Base-by-base conservation (phyloP, 2,329 filamentous ascomycete species). In the Aspergillus pseudoviridinutans region DNA sequence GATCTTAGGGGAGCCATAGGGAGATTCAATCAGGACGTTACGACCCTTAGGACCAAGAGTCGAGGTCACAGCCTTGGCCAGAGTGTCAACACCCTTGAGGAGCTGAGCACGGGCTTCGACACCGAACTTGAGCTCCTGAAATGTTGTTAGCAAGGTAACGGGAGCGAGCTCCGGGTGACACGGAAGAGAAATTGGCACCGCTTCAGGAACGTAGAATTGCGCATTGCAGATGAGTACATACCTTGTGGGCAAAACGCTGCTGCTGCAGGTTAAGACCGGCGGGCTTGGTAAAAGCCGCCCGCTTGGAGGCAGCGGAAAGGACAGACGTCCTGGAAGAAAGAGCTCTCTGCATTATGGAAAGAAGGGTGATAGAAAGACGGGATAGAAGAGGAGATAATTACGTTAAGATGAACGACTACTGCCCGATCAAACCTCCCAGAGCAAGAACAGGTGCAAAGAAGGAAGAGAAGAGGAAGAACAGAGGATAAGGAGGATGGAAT, bases 1-100 rank as follows among this genome's bases (percentile, higher is more conserved):
- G 79, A 99, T 99, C 86, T 99, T 99, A 71, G 94, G 94, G 50
- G 94, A 96, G 78, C 94, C 94, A 73, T 96, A 99, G 83, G 91
- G 91, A 63, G 93, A 97, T 84, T 99, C 94, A 68, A 99, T 99
- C 74, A 99, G 79, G 67, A 99, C 94, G 81, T 97, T 99, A 76
- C 94, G 88, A 78, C 94, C 94, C 85, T 99, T 99, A 71, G 94
- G 94, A 67, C 94, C 94, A 61, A 99, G 86, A 64, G 94, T 99
- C 62, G 93, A 96, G 64, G 93, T 90, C 64, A 99, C 94, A 64
- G 94, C 94, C 82, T 88, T 96, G 71, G 94, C 92, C 64, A 99
- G 87, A 67, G 94, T 97, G 78, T 99, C 94, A 65, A 97, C 92
- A 85, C 94, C 94, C 73, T 88, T 87, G 66, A 99, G 85, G 63